Evolutionary conservation across 148 eudicot species (phyloP).

Genomic region (Simmondsia chinensis): DNA sequence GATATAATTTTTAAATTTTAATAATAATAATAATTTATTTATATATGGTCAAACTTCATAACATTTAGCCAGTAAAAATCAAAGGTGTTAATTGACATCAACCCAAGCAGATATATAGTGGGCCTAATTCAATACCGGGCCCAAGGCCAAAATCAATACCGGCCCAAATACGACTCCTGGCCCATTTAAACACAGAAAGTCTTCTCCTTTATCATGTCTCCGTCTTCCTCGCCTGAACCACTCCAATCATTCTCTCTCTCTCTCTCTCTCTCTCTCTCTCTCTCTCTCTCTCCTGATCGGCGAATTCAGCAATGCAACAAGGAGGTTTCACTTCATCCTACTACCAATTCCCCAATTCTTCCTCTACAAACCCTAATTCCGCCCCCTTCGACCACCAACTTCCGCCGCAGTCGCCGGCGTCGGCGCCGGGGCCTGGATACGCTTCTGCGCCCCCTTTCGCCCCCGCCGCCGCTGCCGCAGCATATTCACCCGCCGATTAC

Average conservation of each 20-base stretch:
- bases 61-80: too few species aligned
- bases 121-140: too few species aligned
- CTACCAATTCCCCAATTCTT: conserved; percentile 12
- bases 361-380: conserved; percentile 10
- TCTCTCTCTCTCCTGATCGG: neutral
- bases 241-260: neutral
- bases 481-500: conserved; percentile 20
- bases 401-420: conserved; percentile 15
- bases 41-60: too few species aligned
- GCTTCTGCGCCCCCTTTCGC: conserved; percentile 80
- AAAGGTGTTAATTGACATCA: too few species aligned
- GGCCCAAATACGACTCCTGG: too few species aligned
- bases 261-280: neutral
- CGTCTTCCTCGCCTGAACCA: too few species aligned
- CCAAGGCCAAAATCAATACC: too few species aligned
- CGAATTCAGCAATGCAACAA: conserved; percentile 32
- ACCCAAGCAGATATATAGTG: too few species aligned
- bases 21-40: too few species aligned
- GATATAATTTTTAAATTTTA: too few species aligned
- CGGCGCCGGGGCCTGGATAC: conserved; percentile 19
- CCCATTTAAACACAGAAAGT: too few species aligned
- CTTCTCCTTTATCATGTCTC: too few species aligned
- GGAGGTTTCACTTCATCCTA: conserved; percentile 27
- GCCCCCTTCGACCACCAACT: conserved; percentile 8
- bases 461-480: conserved; percentile 18